Base-by-base conservation (phyloP, 78 protist species). In the Chrysochromulina tobinii region DNA sequence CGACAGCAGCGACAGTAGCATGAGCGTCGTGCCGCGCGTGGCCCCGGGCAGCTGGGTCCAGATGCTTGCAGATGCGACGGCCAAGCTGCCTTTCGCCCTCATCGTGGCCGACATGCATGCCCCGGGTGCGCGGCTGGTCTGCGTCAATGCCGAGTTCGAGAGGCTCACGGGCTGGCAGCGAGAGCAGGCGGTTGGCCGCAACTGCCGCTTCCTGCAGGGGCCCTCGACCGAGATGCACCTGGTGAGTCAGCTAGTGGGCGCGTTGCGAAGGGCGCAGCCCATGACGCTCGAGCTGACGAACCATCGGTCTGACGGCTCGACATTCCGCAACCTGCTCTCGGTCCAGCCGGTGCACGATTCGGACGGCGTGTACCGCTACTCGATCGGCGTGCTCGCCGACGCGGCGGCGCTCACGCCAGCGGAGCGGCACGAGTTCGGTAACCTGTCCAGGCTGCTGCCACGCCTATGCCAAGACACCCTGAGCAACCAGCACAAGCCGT, bases 191-290 rank as follows among this genome's bases (percentile, higher is more conserved):
- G 38, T 86, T 2, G 90, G 90, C 48, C 51, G 48, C 11, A 86
- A 86, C 75, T 86, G 90, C 90, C 90, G 90, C 53, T 86, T 86
- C 77, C 27, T 86, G 61, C 90, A 86, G 77, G 73, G 90, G 59
- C n/a, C 5, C n/a, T 1, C 2, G n/a, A 64, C 90, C 77, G 79
- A 86, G 14, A 21, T 21, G 15, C 1, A 18, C n/a, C 23, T 17
- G 11, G 67, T 81, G 18, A 20, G 20, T 6, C 5, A 2, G 6
- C 21, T 81, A 4, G 53, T 23, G 9, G 66, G 23, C 18, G 25
- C 17, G 14, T 1, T 77, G 14, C 57, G 85, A 1, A 0, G 18
- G 20, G 85, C 61, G 59, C 15, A 53, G 59, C 50, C n/a, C 50
- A 3, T 50, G 18, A 1, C 12, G 48, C 14, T 53, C 14, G 12